Percentiles rank a stretch among this genome's conserved stretches.
phyloP scores from a whole-genome alignment of 331 rosid genomes.

The Telfairia occidentalis region DNA sequence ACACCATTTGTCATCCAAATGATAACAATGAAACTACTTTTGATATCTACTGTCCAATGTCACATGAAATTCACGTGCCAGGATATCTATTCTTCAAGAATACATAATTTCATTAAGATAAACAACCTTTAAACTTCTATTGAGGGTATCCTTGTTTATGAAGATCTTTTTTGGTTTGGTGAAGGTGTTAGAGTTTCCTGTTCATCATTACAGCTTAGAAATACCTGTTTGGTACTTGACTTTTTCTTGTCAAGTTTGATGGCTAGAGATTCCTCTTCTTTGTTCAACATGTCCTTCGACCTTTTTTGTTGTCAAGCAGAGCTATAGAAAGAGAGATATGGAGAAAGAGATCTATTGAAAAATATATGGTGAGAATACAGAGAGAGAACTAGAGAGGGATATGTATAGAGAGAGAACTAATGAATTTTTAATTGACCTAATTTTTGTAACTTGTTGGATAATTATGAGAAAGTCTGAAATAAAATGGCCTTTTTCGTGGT shows the following conservation, averaged over 20 bases:
- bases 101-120: background rate
- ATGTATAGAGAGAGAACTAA: background rate
- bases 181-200: background rate
- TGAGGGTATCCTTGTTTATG: background rate
- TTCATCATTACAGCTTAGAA: background rate
- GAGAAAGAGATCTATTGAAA: too few relatives aligned
- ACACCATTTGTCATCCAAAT: background rate
- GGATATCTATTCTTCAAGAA: background rate
- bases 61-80: background rate
- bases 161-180: background rate
- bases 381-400: background rate
- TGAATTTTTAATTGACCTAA: background rate
- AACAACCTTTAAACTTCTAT: background rate
- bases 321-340: too few relatives aligned
- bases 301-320: background rate
- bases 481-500: background rate
- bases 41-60: background rate
- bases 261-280: background rate
- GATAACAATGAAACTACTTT: background rate
- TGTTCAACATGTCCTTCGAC: background rate
- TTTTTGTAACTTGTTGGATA: background rate
- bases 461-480: background rate
- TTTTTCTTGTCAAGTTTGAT: background rate
- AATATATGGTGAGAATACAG: background rate
- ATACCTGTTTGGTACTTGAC: background rate